Conservation (phyloP, 2,329 filamentous ascomycete genomes). For the Chalaropsis ovoidea region DNA sequence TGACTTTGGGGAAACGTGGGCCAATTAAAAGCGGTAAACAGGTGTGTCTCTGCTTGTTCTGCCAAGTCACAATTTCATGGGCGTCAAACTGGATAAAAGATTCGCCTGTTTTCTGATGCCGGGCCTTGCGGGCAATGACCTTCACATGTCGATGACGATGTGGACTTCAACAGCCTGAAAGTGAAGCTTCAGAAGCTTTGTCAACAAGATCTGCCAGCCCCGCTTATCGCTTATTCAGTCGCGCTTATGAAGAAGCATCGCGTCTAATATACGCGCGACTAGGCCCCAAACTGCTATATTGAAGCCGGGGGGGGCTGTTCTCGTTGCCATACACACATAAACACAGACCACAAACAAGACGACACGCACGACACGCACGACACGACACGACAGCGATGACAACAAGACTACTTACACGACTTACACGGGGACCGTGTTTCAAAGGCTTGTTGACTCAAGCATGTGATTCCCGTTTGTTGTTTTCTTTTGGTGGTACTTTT, state of each 20-base stretch:
- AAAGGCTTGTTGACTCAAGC: neutral
- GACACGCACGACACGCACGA: neutral
- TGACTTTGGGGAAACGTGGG: neutral
- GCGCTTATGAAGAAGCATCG: neutral
- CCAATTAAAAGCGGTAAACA: neutral
- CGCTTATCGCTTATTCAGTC: slow-evolving; percentile 8
- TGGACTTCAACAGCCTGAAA: neutral
- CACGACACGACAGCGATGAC: neutral
- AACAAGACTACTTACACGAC: neutral
- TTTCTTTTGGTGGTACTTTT: neutral
- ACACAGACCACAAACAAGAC: neutral
- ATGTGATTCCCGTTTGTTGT: neutral
- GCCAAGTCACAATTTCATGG: no score
- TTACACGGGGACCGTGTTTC: neutral
- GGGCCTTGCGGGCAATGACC: neutral
- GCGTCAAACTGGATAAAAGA: no score
- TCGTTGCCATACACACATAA: neutral
- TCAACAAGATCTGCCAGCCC: slow-evolving; percentile 6
- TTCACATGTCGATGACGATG: slow-evolving; percentile 9
- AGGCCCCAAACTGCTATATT: slow-evolving; percentile 11
- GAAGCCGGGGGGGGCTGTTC: neutral
- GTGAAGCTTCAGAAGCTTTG: slow-evolving; percentile 2
- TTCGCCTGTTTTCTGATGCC: no score
- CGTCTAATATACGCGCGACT: neutral
- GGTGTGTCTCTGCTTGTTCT: no score